Conservation (phyloP, 2,329 filamentous ascomycete species). For the Aspergillus melleus region DNA sequence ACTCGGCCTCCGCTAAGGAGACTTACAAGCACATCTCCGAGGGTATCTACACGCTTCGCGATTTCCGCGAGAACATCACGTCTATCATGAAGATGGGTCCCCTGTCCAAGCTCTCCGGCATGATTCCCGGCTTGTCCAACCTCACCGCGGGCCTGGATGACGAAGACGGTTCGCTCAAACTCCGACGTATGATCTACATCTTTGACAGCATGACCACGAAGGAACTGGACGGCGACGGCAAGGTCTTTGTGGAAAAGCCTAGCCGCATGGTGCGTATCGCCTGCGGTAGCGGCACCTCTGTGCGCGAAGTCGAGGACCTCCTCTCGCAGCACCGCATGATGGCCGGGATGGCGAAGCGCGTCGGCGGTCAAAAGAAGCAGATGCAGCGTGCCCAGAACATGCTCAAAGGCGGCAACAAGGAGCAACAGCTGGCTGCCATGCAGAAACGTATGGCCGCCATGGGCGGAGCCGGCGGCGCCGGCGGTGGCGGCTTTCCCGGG, state of each 20-base stretch:
- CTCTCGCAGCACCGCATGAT: conserved; percentile 99
- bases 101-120: conserved; percentile 93
- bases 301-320: conserved; percentile 91
- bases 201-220: conserved; percentile 98
- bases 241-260: conserved; percentile 89
- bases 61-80: conserved; percentile 89
- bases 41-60: conserved; percentile 92
- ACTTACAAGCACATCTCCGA: conserved; percentile 99
- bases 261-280: conserved; percentile 91
- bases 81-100: conserved; percentile 99
- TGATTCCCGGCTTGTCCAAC: conserved; percentile 93
- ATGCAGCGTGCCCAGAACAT: conserved; percentile 91
- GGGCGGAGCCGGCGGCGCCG: conserved; percentile 70
- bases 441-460: conserved; percentile 92
- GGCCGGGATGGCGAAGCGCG: conserved; percentile 98
- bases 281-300: conserved; percentile 82
- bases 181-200: conserved; percentile 98
- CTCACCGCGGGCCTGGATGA: conserved; percentile 97
- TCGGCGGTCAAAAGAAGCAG: conserved; percentile 96
- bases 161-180: conserved; percentile 87
- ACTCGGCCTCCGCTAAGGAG: conserved; percentile 77
- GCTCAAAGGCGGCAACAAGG: conserved; percentile 87
- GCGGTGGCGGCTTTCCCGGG: conserved; percentile 51
- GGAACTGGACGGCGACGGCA: conserved; percentile 93
- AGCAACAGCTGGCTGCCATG: conserved; percentile 94